Conservation (phyloP, 139 green algal species). For the Chlorella vulgaris region DNA sequence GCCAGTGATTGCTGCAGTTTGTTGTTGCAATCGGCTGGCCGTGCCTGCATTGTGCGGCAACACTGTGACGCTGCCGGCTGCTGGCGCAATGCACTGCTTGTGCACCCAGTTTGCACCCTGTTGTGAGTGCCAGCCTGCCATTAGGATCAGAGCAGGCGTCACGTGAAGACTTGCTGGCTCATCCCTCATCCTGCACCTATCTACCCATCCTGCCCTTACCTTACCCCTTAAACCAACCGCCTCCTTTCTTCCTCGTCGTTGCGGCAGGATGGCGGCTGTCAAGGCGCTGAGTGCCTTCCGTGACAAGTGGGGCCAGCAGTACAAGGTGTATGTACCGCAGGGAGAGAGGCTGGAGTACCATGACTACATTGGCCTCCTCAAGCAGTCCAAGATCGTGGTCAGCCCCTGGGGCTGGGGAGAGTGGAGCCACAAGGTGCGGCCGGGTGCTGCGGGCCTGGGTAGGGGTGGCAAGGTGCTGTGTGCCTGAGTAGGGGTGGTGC, state of each 20-base stretch:
- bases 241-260: too few relatives aligned
- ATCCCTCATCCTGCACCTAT: too few relatives aligned
- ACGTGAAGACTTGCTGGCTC: too few relatives aligned
- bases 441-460: not conserved
- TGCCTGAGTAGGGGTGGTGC: not conserved
- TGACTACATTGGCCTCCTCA: constrained; percentile 25
- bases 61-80: too few relatives aligned
- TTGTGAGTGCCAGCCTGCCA: too few relatives aligned
- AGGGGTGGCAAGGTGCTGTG: not conserved
- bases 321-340: constrained; percentile 33
- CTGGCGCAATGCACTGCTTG: too few relatives aligned
- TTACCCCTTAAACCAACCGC: not conserved
- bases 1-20: too few relatives aligned
- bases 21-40: too few relatives aligned
- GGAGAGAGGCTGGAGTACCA: constrained; percentile 31
- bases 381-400: constrained; percentile 28
- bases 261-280: constrained; percentile 19
- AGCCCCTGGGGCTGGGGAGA: constrained; percentile 35
- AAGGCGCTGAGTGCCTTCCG: constrained; percentile 26
- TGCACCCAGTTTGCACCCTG: too few relatives aligned
- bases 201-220: not conserved
- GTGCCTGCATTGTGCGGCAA: too few relatives aligned
- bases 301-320: constrained; percentile 26
- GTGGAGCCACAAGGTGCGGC: constrained; percentile 38
- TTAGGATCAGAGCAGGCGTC: too few relatives aligned